Percentiles rank a stretch among this genome's conserved stretches.
These are phyloP conservation scores for Aegilops speltoides DNA, from an alignment of 176 grass and related monocot species.

Conservation along the genomic window DNA sequence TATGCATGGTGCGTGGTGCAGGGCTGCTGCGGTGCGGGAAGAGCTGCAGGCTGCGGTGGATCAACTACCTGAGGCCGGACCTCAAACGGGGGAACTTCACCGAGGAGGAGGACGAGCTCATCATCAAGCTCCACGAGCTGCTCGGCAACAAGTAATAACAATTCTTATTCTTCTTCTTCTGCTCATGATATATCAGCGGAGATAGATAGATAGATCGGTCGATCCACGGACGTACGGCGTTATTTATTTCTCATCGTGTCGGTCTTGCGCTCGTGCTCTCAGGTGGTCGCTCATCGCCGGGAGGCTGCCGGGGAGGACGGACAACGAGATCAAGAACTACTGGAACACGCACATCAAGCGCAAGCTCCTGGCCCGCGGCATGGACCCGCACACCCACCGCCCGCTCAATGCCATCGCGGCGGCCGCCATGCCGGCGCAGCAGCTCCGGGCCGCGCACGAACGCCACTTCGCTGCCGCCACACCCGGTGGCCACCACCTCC, in stretches of 20 bases:
- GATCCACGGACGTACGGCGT: background rate
- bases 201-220: background rate
- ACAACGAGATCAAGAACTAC: constrained; percentile 98
- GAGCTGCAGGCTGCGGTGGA: constrained; percentile 94
- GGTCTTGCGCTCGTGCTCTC: background rate
- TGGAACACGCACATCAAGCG: constrained; percentile 97
- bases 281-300: constrained; percentile 95
- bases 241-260: background rate
- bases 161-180: background rate
- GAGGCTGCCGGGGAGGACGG: constrained; percentile 70
- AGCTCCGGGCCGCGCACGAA: background rate
- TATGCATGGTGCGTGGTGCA: background rate
- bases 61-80: constrained; percentile 93
- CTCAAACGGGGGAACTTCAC: constrained; percentile 96
- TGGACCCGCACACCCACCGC: constrained; percentile 76
- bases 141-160: constrained; percentile 83
- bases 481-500: background rate
- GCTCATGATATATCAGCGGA: too few species aligned
- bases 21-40: constrained; percentile 83
- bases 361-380: constrained; percentile 66
- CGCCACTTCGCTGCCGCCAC: background rate
- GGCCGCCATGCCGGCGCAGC: background rate
- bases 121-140: constrained; percentile 89
- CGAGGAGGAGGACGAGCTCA: constrained; percentile 89
- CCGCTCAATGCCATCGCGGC: constrained; percentile 41